Base-by-base conservation (phyloP, 2,329 filamentous ascomycete genomes). In the Dactylellina sp. region DNA sequence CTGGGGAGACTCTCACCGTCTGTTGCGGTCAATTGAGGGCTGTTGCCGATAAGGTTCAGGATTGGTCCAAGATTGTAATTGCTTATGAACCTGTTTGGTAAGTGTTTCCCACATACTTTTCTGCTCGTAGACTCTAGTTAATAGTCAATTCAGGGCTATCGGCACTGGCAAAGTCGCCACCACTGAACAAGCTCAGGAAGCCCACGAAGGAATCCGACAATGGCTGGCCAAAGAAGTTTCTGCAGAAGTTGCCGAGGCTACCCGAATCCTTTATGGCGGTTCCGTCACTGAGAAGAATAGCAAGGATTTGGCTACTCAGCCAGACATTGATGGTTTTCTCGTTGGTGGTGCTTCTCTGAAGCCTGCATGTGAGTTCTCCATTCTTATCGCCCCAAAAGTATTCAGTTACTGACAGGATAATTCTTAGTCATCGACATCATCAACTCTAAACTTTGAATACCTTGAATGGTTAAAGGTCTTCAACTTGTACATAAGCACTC, bases 11-110 rank as follows among this genome's bases (percentile, higher is more conserved):
- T 77, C 90, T 96, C 80, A 88, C 91, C 56, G 90, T 95, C 76
- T 91, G 96, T 80, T 95, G 91, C 79, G 84, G 84, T 77, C 95
- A 99, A 86, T 88, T 99, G 79, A 87, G 88, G 76, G 93, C 93
- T 77, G 91, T 94, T 77, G 87, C 88, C 65, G 89, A 93, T 82
- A 83, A 84, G 79, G 81, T 85, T 75, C 81, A 78, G 2, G 91
- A 97, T 85, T 99, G 95, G 95, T 87, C 85, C 80, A 95, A 95
- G 86, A 88, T 99, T 77, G 95, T 99, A 81, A 87, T 99, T 80
- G 95, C 95, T 80, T 99, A 99, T 84, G 95, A 99, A 88, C 95
- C 95, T 80, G 96, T 99, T 86, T 99, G 95, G 94, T 93, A 88
- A 81, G 91, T 89, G 79, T 18, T n/a, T 57, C 37, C 3, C 24